These are phyloP conservation scores for Kwoniella bestiolae DNA, from an alignment of 768 basidiomycete genomes.

Conservation along the genomic window DNA sequence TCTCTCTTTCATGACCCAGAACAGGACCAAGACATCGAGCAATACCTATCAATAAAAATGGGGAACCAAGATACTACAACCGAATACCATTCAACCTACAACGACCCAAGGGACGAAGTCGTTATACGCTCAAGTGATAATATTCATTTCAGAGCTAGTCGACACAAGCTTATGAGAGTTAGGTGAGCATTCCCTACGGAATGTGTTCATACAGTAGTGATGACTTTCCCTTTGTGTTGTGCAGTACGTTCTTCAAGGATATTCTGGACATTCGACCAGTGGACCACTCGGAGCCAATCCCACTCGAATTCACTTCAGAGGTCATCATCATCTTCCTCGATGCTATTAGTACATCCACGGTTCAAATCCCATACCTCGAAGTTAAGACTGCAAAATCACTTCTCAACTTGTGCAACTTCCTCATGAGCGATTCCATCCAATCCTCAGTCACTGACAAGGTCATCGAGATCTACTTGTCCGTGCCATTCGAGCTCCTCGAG, in stretches of 20 bases:
- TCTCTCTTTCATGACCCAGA: too few species aligned
- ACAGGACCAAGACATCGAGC: not conserved
- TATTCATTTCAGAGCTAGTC: not conserved
- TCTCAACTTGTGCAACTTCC: not conserved
- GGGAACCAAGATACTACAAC: not conserved
- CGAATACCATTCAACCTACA: not conserved
- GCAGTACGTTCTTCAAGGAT: not conserved
- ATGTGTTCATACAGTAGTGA: not conserved
- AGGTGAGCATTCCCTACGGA: not conserved
- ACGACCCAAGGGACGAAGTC: not conserved
- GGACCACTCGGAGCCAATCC: constrained; percentile 4
- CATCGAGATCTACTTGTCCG: not conserved
- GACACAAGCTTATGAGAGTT: not conserved
- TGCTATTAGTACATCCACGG: not conserved
- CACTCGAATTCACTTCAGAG: not conserved
- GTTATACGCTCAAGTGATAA: not conserved
- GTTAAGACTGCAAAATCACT: not conserved
- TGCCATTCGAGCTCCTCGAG: constrained; percentile 3
- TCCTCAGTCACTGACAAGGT: not conserved
- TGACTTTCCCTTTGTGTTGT: not conserved
- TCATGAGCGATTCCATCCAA: not conserved
- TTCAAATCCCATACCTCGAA: not conserved
- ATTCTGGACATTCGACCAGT: not conserved
- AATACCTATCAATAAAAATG: not conserved
- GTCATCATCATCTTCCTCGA: constrained; percentile 10